Base-by-base conservation (phyloP, 305 asterid genomes). In the Ajuga reptans region DNA sequence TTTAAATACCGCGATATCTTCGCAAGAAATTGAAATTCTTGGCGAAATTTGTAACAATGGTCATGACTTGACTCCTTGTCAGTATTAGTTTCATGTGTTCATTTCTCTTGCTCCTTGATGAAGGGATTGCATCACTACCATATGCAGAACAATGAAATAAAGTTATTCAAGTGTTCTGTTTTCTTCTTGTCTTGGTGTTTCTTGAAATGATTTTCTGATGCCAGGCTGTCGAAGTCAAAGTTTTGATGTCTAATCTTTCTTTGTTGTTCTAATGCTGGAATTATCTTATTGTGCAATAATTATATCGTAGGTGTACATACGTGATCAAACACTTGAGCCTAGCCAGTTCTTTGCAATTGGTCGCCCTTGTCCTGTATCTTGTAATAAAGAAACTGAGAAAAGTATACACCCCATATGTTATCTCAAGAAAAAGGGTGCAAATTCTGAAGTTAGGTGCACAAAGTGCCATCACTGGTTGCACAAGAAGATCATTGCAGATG, bases 401-500 rank as follows among this genome's bases (percentile, higher is more conserved):
- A 72, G 53, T 36, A 68, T 89, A 68, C 99, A 94, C 79, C 71
- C 88, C 77, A 77, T 33, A 10, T 24, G 66, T 64, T 27, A 63
- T 77, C 73, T 50, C 55, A 74, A 72, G 59, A 71, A 55, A 61
- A 74, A 62, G 61, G 80, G 72, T 70, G 77, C 66, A 65, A 74
- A 75, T 58, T 24, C 63, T 52, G 87, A 84, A 80, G 82, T 83
- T 49, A 83, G 86, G 83, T 94, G 99, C 87, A 81, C 74, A 86
- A 91, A 78, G 84, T 68, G 81, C 72, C 99, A 94, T 85, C 96
- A 84, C 77, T 89, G 91, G 99, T 82, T 94, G 76, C 75, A 74
- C 49, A 86, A 87, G 84, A 94, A 94, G 85, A 85, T 93, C 73
- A 79, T 94, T 65, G 89, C 99, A 54, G 98, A 94, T 75, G 88